A percentile compares a stretch with the other conserved stretches of the same genome.
phyloP scores from a whole-genome alignment of 2,329 filamentous ascomycete genomes.

The Diplocarpon mali region DNA sequence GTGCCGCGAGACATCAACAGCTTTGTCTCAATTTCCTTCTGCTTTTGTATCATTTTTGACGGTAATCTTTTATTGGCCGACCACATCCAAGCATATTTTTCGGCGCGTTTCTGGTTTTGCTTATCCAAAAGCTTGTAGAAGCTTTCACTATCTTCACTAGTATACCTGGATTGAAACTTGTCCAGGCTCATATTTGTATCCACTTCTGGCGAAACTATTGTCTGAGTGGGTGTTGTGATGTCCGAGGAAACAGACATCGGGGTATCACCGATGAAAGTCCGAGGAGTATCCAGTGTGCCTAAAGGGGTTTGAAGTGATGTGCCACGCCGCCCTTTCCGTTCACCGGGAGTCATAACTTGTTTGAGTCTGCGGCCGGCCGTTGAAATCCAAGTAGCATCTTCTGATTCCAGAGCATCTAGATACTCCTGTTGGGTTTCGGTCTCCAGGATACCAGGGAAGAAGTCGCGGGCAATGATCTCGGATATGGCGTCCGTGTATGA shows the following conservation, averaged over 20 bases:
- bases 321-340: slow-evolving; percentile 30
- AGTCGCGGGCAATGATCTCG: slow-evolving; percentile 91
- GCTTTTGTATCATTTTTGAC: slow-evolving; percentile 65
- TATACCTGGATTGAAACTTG: slow-evolving; percentile 85
- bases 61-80: slow-evolving; percentile 74
- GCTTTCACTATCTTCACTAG: slow-evolving; percentile 94
- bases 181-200: slow-evolving; percentile 73
- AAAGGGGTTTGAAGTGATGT: slow-evolving; percentile 26
- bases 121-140: slow-evolving; percentile 88
- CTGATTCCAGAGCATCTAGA: slow-evolving; percentile 78
- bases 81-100: slow-evolving; percentile 86
- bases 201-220: slow-evolving; percentile 37
- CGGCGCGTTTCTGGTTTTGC: slow-evolving; percentile 73
- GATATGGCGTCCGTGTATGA: slow-evolving; percentile 83
- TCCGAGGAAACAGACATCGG: slow-evolving; percentile 47
- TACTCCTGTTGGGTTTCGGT: slow-evolving; percentile 85
- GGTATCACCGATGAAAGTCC: slow-evolving; percentile 60
- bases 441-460: slow-evolving; percentile 85
- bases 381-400: slow-evolving; percentile 74
- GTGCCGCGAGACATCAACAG: slow-evolving; percentile 35
- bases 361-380: slow-evolving; percentile 62
- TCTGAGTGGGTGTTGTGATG: slow-evolving; percentile 28
- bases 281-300: slow-evolving; percentile 45
- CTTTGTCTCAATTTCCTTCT: slow-evolving; percentile 49
- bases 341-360: slow-evolving; percentile 73